These are phyloP conservation scores for Aspergillus calidoustus DNA, from an alignment of 2,329 filamentous ascomycete species.

Conservation along the genomic window DNA sequence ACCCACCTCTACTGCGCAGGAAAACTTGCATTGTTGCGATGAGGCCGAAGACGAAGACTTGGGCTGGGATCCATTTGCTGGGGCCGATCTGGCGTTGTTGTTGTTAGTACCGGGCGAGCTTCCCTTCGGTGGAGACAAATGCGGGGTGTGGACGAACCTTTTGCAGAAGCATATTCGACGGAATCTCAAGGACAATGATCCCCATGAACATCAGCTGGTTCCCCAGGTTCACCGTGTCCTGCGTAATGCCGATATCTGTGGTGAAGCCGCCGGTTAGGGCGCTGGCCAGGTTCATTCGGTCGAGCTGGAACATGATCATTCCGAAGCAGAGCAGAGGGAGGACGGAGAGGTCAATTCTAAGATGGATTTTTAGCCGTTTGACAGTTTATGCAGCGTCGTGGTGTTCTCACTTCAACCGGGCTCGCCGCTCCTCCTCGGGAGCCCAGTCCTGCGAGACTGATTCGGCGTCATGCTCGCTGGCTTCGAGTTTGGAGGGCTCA, in stretches of 20 bases:
- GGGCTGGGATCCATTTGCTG: conserved; percentile 55
- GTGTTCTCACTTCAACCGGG: background rate
- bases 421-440: background rate
- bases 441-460: background rate
- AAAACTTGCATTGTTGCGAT: conserved; percentile 53
- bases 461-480: background rate
- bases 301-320: conserved; percentile 57
- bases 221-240: conserved; percentile 57
- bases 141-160: background rate
- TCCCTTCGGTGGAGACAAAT: too few species aligned
- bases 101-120: background rate
- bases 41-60: conserved; percentile 55
- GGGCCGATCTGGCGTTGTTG: conserved; percentile 43
- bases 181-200: conserved; percentile 57
- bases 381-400: background rate
- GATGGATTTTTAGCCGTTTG: too few species aligned
- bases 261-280: conserved; percentile 56
- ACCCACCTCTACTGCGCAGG: conserved; percentile 49
- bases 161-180: conserved; percentile 51
- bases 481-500: background rate
- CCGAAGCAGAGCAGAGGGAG: conserved; percentile 56
- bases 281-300: conserved; percentile 59
- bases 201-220: conserved; percentile 60
- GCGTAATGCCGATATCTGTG: conserved; percentile 47
- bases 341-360: conserved; percentile 53